Base-by-base conservation (phyloP, 2,329 filamentous ascomycete genomes). In the Corynespora cassiicola region DNA sequence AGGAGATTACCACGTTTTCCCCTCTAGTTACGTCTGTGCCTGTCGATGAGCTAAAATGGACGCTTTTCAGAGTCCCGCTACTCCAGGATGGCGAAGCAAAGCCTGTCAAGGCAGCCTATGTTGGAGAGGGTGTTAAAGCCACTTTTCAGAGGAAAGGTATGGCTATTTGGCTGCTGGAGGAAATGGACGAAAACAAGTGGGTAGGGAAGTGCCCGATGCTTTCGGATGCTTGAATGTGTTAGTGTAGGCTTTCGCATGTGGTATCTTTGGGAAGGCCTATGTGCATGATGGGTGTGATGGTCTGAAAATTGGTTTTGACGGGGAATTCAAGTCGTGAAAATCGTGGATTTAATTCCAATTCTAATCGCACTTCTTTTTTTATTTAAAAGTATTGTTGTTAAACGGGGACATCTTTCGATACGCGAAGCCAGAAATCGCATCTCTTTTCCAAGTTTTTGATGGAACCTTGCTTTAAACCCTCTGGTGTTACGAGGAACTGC, bases 351-450 rank as follows among this genome's bases (percentile, higher is more conserved):
- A n/a, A n/a, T n/a, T n/a, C n/a, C n/a, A n/a, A n/a, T n/a, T n/a
- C n/a, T n/a, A n/a, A n/a, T n/a, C n/a, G n/a, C n/a, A n/a, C n/a
- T n/a, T n/a, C n/a, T 16, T 16, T 30, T 7, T 7, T 7, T 19
- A 31, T 17, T 31, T 18, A 10, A 31, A 17, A 31, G 7, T 20
- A 22, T 17, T 26, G 5, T 25, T 25, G 34, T 20, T 33, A 77
- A 42, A 81, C 66, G 2, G 78, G 75, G 39, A 81, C 65, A 41
- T 71, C 65, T 11, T 60, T 54, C 6, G 71, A 76, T 10, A 78
- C 61, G 2, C 62, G 64, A 39, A 68, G 66, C 79, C 80, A 84
- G 50, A 83, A 81, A 4, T 56, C 69, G 56, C 81, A 84, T 39
- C 78, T 66, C 39, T 61, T 52, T 47, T 69, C 54, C 43, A 84